Percentiles rank a stretch among this genome's conserved stretches.
Evolutionary conservation across 2,329 filamentous ascomycete genomes (phyloP).

Genomic region (Neoascochyta sp.): DNA sequence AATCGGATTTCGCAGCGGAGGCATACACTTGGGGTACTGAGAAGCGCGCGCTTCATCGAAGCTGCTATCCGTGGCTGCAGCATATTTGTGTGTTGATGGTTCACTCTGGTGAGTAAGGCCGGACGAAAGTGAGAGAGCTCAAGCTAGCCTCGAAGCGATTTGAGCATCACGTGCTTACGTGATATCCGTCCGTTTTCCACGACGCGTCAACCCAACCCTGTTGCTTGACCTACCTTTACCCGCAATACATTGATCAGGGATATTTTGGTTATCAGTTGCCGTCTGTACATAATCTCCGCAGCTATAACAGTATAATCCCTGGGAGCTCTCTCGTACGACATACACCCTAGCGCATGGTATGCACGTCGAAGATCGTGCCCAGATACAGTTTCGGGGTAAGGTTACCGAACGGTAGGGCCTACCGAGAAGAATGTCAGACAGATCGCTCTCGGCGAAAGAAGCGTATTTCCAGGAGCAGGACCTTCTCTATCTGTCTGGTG

Average conservation of each 20-base stretch:
- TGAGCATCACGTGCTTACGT: slow-evolving; percentile 13
- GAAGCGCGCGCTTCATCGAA: slow-evolving; percentile 12
- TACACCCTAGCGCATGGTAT: no score
- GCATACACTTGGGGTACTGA: slow-evolving; percentile 14
- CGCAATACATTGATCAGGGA: no score
- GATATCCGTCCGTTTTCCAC: slow-evolving; percentile 18
- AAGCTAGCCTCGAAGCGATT: slow-evolving; percentile 13
- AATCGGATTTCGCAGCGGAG: slow-evolving; percentile 13
- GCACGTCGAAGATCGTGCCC: no score
- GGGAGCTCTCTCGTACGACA: no score
- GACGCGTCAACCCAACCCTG: slow-evolving; percentile 7
- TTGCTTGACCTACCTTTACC: no score
- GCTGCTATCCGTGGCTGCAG: slow-evolving; percentile 29
- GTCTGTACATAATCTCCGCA: no score
- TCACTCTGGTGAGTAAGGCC: no score
- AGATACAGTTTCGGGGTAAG: no score
- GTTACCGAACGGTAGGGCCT: no score
- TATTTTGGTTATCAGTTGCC: no score
- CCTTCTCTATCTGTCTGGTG: slow-evolving; percentile 27
- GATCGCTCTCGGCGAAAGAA: slow-evolving; percentile 23
- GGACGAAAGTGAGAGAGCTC: slow-evolving; percentile 11
- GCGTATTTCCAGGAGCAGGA: slow-evolving; percentile 30
- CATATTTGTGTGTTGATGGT: slow-evolving; percentile 19
- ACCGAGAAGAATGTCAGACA: no score
- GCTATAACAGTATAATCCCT: no score